These are phyloP conservation scores for Colletotrichum tofieldiae DNA, from an alignment of 2,329 filamentous ascomycete genomes.

Conservation along the genomic window DNA sequence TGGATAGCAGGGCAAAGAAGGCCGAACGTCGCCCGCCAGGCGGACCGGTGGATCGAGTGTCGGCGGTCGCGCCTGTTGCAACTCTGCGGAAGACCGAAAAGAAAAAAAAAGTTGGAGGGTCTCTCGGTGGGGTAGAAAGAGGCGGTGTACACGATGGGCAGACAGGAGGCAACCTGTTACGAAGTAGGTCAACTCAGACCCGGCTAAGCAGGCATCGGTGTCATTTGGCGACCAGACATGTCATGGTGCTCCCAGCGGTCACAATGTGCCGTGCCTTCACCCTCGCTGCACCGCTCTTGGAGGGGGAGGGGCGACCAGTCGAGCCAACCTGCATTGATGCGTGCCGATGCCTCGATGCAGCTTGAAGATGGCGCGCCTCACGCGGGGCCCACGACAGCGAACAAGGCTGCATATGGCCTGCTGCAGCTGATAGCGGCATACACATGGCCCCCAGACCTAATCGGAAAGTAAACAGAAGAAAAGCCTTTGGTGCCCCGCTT, in stretches of 20 bases:
- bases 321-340: slow-evolving; percentile 22
- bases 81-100: background rate
- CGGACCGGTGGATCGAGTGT: slow-evolving; percentile 19
- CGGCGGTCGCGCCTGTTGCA: slow-evolving; percentile 28
- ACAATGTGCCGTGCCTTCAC: slow-evolving; percentile 5
- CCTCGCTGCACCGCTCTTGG: slow-evolving; percentile 3
- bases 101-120: slow-evolving; percentile 13
- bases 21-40: slow-evolving; percentile 21
- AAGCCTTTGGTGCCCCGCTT: background rate
- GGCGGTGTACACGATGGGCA: slow-evolving; percentile 36
- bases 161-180: slow-evolving; percentile 27
- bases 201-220: background rate
- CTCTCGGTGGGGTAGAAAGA: slow-evolving; percentile 35
- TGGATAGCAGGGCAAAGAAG: slow-evolving; percentile 3
- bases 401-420: slow-evolving; percentile 31
- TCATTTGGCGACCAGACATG: background rate
- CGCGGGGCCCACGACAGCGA: slow-evolving; percentile 10
- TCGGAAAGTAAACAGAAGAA: background rate
- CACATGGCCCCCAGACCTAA: slow-evolving; percentile 5
- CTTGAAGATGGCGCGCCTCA: slow-evolving; percentile 27
- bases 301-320: slow-evolving; percentile 5
- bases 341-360: slow-evolving; percentile 26
- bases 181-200: slow-evolving; percentile 4
- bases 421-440: slow-evolving; percentile 21
- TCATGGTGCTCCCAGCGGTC: background rate